Evolutionary conservation across 176 grass and related monocot species (phyloP), one percentile per base, ranked within the genome.

Genomic region (Aegilops bicornis): DNA sequence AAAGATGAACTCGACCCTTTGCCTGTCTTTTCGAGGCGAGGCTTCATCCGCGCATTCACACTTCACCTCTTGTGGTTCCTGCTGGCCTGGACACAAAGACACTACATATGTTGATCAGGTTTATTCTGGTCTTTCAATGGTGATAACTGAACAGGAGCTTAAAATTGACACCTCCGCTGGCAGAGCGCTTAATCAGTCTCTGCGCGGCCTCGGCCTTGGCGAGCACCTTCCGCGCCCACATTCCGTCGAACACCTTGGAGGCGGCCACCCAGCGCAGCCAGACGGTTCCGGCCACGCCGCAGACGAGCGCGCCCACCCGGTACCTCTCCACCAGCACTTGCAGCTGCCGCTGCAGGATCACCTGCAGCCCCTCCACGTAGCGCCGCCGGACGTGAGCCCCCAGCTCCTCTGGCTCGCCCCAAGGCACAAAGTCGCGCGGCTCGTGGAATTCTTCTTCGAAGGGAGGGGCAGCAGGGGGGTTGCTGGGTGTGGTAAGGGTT

Each of bases 251-350:
- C 76, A 98, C 92, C 78, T 69, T 82, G 13, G 95, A 88, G 8
- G 80, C 42, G 0, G 50, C 50, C 50, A 54, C 50, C 50, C 50
- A 92, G 4, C 93, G 89, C 40, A 93, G 7, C 95, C 95, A 95
- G 83, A 93, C 48, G 6, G 75, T 63, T 13, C 82, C 75, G 0
- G 89, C 76, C 4, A 97, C 31, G 42, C 84, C 90, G 29, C 92
- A 91, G 6, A 95, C 84, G 42, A 97, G 37, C 2, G 87, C 85
- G 47, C 92, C 29, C 62, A 90, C 91, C 31, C 82, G 87, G 69
- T 87, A 85, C 56, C 62, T 85, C 79, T 95, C 91, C 8, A 98
- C 91, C 64, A 98, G 88, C 39, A 74, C 91, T 79, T 98, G 83
- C 42, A 90, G 75, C 64, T 98, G 95, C 30, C 4, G 63, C 54